Evolutionary conservation across 345 rosid genomes (phyloP).

Genomic region (Ailanthus altissimus): DNA sequence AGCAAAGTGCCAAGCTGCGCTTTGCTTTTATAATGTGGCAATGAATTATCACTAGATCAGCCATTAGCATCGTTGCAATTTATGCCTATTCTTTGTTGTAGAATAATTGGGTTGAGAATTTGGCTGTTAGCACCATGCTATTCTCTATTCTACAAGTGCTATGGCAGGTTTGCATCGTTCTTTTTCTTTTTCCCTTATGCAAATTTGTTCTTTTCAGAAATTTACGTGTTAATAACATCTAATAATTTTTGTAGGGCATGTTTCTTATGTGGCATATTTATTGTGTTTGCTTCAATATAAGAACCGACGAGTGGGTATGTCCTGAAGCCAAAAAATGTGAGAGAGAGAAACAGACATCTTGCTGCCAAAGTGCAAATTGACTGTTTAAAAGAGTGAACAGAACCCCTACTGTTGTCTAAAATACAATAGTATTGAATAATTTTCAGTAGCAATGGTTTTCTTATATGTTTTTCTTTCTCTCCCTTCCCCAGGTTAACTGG

Average conservation of each 20-base stretch:
- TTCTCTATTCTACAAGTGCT: conserved; percentile 55
- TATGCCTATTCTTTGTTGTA: conserved; percentile 19
- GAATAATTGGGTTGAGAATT: conserved; percentile 30
- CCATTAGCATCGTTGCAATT: not conserved
- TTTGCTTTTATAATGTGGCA: not conserved
- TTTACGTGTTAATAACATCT: not conserved
- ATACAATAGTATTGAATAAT: not conserved
- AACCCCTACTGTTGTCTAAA: not conserved
- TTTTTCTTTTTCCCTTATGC: not conserved
- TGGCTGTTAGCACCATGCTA: conserved; percentile 49
- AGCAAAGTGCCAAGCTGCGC: not conserved
- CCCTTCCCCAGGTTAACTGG: conserved; percentile 55
- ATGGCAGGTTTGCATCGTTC: conserved; percentile 57
- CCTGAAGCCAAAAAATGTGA: not conserved
- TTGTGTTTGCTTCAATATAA: conserved; percentile 62
- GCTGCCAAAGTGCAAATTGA: not conserved
- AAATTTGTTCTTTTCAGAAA: not conserved
- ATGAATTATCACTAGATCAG: not conserved
- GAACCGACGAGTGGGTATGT: conserved; percentile 79
- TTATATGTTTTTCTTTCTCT: not conserved
- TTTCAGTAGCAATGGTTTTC: not conserved
- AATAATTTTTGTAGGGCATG: conserved; percentile 36
- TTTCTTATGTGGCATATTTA: conserved; percentile 63
- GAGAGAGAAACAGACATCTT: not conserved
- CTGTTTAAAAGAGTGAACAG: not conserved